Evolutionary conservation across 148 eudicot genomes (phyloP), one percentile per base, ranked within the genome.

Genomic region (Silene latifolia): DNA sequence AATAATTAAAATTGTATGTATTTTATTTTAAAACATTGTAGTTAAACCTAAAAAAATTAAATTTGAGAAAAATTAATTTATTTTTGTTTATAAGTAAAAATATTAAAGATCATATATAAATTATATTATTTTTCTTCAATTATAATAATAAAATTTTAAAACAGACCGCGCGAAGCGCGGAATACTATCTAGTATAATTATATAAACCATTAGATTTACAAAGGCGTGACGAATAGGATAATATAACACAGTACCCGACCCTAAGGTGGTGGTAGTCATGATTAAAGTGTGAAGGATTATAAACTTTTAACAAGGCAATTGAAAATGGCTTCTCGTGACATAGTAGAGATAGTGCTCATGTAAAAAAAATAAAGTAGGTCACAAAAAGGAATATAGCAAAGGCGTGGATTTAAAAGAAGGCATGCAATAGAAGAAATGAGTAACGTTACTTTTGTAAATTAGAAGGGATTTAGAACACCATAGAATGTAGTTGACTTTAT

Each of bases 251-350:
- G 48, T 54, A 32, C 8, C 56, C 23, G 23, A 10, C 19, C 32
- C 51, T 23, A 48, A 57, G 71, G 58, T 29, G 77, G 77, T 81
- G 83, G 74, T 77, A 79, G 32, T 81, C 71, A 81, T 81, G 74
- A 81, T 81, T 77, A 81, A 77, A 81, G 83, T 81, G 77, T 68
- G 83, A 81, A 62, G 46, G 58, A 54, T 4, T 24, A 29, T 27
- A 7, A 46, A 61, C 57, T 70, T 80, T 67, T 39, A 7, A 51
- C 0, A 51, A 3, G 76, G 25, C 47, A 59, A 64, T 71, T 75
- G 72, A 76, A 77, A 81, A 81, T 77, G 83, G 77, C 71, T 71
- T 81, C 80, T 81, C 77, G 80, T 81, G 83, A 81, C 67, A 63
- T 46, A 62, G 62, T 58, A 77, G 77, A 76, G 60, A 67, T 59